A percentile compares a stretch with the other conserved stretches of the same genome.
Conservation (phyloP, 805 yeast genomes). For the Tetrapisispora phaffii region DNA sequence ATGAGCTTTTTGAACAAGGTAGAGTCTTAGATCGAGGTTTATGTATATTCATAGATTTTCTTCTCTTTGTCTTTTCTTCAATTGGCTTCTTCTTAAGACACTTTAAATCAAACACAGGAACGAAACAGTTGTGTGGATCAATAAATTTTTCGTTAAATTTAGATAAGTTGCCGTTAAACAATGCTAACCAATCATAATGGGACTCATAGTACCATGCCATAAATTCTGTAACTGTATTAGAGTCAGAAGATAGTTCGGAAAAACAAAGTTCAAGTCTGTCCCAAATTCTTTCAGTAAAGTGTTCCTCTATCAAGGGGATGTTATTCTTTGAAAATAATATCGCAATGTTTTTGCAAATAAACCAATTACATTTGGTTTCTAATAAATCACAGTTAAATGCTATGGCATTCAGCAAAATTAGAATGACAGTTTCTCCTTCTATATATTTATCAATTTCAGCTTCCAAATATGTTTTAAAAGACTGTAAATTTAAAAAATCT, state of each 20-base stretch:
- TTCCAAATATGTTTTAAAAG: slow-evolving; percentile 54
- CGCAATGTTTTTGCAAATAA: slow-evolving; percentile 55
- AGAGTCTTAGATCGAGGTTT: neutral
- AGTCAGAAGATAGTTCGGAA: slow-evolving; percentile 1
- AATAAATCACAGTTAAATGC: slow-evolving; percentile 43
- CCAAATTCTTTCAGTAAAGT: slow-evolving; percentile 20
- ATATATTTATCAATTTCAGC: slow-evolving; percentile 47
- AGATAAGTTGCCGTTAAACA: slow-evolving; percentile 30
- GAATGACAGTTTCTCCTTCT: slow-evolving; percentile 48
- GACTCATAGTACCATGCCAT: slow-evolving; percentile 27
- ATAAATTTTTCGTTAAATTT: slow-evolving; percentile 36
- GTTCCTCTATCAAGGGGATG: slow-evolving; percentile 26
- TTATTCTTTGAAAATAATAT: slow-evolving; percentile 44
- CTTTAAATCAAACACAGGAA: slow-evolving; percentile 16
- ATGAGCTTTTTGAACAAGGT: slow-evolving; percentile 5
- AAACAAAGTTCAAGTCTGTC: slow-evolving; percentile 12
- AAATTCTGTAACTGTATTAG: neutral
- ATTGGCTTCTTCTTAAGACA: neutral
- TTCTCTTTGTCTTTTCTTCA: slow-evolving; percentile 2
- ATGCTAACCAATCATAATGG: slow-evolving; percentile 22
- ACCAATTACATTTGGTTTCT: slow-evolving; percentile 55
- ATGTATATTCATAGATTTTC: neutral
- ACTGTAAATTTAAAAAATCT: slow-evolving; percentile 53
- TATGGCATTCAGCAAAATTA: slow-evolving; percentile 46
- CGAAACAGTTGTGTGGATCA: slow-evolving; percentile 27